Evolutionary conservation across 1,284 basidiomycete genomes (phyloP), one percentile per base, ranked within the genome.

Genomic region (Hypsizygus ulmarius): DNA sequence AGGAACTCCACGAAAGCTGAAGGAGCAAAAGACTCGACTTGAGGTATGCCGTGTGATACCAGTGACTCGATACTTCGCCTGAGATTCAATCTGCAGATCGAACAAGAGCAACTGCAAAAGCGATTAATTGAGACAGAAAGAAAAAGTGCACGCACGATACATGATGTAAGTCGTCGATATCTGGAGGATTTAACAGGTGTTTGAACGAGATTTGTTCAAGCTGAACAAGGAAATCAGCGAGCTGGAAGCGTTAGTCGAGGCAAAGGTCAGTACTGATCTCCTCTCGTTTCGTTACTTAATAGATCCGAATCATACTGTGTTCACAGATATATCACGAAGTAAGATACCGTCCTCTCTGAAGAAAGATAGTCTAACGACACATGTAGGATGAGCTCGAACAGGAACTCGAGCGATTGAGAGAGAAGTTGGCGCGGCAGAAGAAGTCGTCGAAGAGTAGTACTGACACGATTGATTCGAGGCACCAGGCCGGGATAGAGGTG

Each of bases 211-310:
- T 37, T 50, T 25, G 10, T 43, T 53, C 16, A 58, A 93, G 89
- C 78, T 93, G 52, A 90, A 93, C 67, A 91, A 93, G 61, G 92
- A 96, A 68, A 90, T 96, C 43, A 81, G 84, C 43, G 92, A 96
- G 64, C 76, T 97, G 16, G 93, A 97, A 66, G 79, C 84, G 48
- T 73, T 97, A 37, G 84, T 96, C 30, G 93, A 97, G 66, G 81
- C 90, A 48, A 96, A 97, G 81, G 82, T 85, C 52, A 43, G 70
- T 46, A 15, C 2, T 16, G 6, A 19, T 43, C n/a, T 28, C 19
- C 16, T 43, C 45, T 7, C 7, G 19, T 25, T 10, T 38, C 37
- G 42, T 33, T 35, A 16, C 21, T 32, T n/a, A 34, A 38, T 27
- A 57, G 41, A 39, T 51, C 10, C 45, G 45, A 16, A 45, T 21